Evolutionary conservation across 768 basidiomycete genomes (phyloP).

Genomic region (Glaciozyma antarctica): DNA sequence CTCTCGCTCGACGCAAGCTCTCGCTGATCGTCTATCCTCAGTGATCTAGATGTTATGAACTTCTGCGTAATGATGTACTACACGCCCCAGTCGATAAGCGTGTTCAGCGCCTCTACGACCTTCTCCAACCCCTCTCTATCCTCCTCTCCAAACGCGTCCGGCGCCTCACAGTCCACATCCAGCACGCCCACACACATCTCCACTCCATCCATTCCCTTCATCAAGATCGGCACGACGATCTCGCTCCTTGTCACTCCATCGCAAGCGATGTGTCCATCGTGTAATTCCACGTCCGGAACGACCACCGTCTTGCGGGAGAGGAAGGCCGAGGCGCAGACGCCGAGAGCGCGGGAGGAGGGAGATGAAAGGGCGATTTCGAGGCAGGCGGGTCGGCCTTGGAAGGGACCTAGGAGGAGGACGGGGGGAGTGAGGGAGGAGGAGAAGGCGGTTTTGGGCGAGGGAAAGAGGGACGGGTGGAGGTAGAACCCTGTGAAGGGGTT

Average conservation of each 20-base stretch:
- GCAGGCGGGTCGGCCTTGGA: slow-evolving; percentile 63
- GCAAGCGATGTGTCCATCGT: slow-evolving; percentile 89
- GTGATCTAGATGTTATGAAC: not conserved
- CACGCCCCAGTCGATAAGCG: slow-evolving; percentile 24
- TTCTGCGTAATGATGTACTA: not conserved
- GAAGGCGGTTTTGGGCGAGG: not conserved
- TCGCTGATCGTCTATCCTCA: not conserved
- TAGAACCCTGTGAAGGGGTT: not conserved
- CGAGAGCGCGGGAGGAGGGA: slow-evolving; percentile 43
- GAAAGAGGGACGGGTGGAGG: not conserved
- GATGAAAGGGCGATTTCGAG: slow-evolving; percentile 59
- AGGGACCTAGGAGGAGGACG: slow-evolving; percentile 31
- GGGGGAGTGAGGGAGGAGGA: not conserved
- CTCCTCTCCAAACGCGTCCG: slow-evolving; percentile 62
- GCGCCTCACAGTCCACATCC: slow-evolving; percentile 73
- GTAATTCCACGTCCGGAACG: slow-evolving; percentile 67
- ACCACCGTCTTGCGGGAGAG: slow-evolving; percentile 50
- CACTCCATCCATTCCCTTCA: slow-evolving; percentile 44
- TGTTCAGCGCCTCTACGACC: slow-evolving; percentile 44
- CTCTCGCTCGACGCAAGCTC: not conserved
- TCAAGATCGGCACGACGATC: slow-evolving; percentile 61
- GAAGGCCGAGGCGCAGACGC: slow-evolving; percentile 79
- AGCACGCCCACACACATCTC: slow-evolving; percentile 43
- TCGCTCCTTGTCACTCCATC: slow-evolving; percentile 85
- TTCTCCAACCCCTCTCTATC: slow-evolving; percentile 68